A percentile compares a stretch with the other conserved stretches of the same genome.
Conservation (phyloP, 1,284 basidiomycete species). For the Ganoderma boninense region DNA sequence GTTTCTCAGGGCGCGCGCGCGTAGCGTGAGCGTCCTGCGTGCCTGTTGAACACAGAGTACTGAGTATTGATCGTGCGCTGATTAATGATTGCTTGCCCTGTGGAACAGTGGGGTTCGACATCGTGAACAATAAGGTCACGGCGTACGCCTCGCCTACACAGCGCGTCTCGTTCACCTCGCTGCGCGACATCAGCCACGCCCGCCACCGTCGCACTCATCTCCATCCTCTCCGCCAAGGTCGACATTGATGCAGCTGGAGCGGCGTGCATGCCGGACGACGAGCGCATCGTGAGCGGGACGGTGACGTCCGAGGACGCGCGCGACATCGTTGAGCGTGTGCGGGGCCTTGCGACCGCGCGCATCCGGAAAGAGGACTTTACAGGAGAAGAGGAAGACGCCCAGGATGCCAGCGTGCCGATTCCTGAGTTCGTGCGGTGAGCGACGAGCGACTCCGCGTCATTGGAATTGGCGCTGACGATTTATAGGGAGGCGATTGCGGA, state of each 20-base stretch:
- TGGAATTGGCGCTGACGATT: not conserved
- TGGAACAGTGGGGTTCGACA: conserved; percentile 39
- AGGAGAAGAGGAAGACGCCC: conserved; percentile 18
- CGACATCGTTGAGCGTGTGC: conserved; percentile 27
- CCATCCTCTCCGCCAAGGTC: conserved; percentile 23
- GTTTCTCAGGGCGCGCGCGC: no score
- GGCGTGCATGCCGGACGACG: conserved; percentile 32
- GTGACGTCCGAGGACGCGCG: conserved; percentile 31
- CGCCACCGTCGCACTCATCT: conserved; percentile 35
- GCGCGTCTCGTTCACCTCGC: conserved; percentile 34
- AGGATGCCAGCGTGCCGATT: conserved; percentile 13
- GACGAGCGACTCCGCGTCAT: not conserved
- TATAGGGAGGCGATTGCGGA: conserved; percentile 36
- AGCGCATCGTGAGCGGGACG: conserved; percentile 35
- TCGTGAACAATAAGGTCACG: conserved; percentile 32
- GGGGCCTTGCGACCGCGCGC: conserved; percentile 25
- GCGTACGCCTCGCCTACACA: conserved; percentile 31
- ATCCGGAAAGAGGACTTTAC: conserved; percentile 27
- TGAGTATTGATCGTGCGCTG: no score
- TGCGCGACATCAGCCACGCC: conserved; percentile 35
- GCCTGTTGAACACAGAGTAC: no score
- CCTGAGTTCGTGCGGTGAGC: conserved; percentile 4
- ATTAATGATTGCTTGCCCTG: no score
- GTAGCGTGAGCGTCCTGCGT: no score
- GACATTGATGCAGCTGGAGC: no score